Base-by-base conservation (phyloP, 371 early-diverging fungal genomes). In the Dichotomocladium elegans region DNA sequence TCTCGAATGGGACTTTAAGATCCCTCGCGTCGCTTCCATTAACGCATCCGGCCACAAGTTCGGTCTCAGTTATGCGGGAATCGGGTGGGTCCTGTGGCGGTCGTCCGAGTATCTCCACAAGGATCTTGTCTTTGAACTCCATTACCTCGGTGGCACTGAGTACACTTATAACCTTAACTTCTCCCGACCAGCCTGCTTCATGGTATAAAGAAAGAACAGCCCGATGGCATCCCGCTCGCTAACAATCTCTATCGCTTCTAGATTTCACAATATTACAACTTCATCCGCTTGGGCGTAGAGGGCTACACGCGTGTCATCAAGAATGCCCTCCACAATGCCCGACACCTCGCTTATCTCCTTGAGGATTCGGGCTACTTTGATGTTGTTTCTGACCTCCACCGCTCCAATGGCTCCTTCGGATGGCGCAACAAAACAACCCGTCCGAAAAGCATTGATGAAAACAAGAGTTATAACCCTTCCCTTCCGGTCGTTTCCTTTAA, bases 61-160 rank as follows among this genome's bases (percentile, higher is more conserved):
- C 41, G 89, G 89, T 15, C 65, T 87, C 24, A 68, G 68, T n/a
- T 84, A 84, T 53, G 71, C 86, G 9, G 87, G 69, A 19, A 68
- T 88, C 31, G 89, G 90, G 21, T 90, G 89, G 89, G 63, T 80
- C 40, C 52, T 90, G 7, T 90, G 88, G 88, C 67, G 74, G 43
- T 60, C 63, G 40, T 58, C 79, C 29, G 73, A 80, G 24, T 75
- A 62, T 43, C 66, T 87, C 8, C 88, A 87, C 21, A 74, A 82
- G 35, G 89, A 83, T 21, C 73, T 88, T 25, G 61, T 85, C 9
- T 88, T 90, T 48, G 78, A 85, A 43, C 66, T 90, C 22, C 67
- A 81, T 55, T 90, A 90, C 63, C 68, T 87, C 34, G 84, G 85
- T 42, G 73, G 74, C 17, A 67, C 64, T 31, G 81, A 86, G 45